phyloP scores from a whole-genome alignment of 2,329 filamentous ascomycete species.

The Penicillium hordei region DNA sequence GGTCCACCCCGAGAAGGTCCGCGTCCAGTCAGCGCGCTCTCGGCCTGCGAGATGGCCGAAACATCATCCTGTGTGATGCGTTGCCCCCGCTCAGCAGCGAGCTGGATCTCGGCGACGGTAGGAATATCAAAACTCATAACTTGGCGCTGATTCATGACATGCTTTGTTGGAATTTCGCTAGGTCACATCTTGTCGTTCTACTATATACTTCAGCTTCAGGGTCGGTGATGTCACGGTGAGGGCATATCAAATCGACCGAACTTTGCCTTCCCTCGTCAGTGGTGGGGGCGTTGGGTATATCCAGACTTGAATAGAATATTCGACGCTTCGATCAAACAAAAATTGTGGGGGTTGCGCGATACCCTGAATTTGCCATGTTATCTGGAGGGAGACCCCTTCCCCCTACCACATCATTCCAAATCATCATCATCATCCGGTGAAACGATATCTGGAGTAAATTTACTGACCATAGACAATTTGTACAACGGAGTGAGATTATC shows the following conservation, averaged over 20 bases:
- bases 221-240: slow-evolving; percentile 31
- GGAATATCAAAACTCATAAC: slow-evolving; percentile 29
- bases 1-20: slow-evolving; percentile 35
- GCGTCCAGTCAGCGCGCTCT: slow-evolving; percentile 33
- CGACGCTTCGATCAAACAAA: neutral
- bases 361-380: neutral
- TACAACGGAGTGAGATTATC: neutral
- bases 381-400: neutral
- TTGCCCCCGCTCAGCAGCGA: slow-evolving; percentile 32
- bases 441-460: neutral
- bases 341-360: neutral
- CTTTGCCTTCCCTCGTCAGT: slow-evolving; percentile 20
- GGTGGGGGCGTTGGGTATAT: slow-evolving; percentile 18
- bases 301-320: slow-evolving; percentile 5
- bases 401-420: neutral
- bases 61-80: slow-evolving; percentile 36
- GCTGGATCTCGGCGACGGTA: slow-evolving; percentile 33
- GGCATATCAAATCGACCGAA: slow-evolving; percentile 8
- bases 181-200: neutral
- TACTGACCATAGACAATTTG: neutral
- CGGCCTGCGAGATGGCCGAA: slow-evolving; percentile 33
- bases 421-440: neutral
- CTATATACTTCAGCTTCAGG: slow-evolving; percentile 13
- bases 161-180: neutral
- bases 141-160: neutral